phyloP scores from a whole-genome alignment of 2,329 filamentous ascomycete species.

The Fusarium haematococcum region DNA sequence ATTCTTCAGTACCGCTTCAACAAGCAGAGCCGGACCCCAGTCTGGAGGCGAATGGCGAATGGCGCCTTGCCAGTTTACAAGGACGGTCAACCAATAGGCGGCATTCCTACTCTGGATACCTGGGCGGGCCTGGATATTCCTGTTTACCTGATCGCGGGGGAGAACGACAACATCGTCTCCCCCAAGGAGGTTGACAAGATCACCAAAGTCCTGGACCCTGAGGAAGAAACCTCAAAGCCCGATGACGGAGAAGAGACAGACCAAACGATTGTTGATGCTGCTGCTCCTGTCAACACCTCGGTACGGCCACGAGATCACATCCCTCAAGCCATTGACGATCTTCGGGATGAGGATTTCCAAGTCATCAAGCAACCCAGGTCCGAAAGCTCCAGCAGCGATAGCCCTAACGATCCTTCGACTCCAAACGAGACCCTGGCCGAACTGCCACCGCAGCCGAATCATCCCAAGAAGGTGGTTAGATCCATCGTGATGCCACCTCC shows the following conservation, averaged over 20 bases:
- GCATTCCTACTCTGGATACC: constrained; percentile 74
- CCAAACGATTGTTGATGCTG: constrained; percentile 56
- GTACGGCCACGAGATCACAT: constrained; percentile 46
- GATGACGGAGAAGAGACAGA: constrained; percentile 44
- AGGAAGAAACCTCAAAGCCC: constrained; percentile 12
- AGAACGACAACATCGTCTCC: constrained; percentile 81
- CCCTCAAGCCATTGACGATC: constrained; percentile 51
- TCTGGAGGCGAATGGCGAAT: constrained; percentile 85
- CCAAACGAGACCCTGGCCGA: constrained; percentile 55
- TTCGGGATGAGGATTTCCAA: constrained; percentile 43
- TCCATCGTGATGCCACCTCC: constrained; percentile 79
- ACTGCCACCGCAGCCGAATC: constrained; percentile 61
- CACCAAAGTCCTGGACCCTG: constrained; percentile 52
- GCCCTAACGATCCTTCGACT: constrained; percentile 59
- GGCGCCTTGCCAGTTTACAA: constrained; percentile 74
- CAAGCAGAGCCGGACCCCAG: constrained; percentile 81
- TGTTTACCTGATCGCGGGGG: constrained; percentile 82
- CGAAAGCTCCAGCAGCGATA: constrained; percentile 50
- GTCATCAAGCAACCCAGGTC: constrained; percentile 34
- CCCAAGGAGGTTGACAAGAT: constrained; percentile 78
- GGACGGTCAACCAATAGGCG: constrained; percentile 65
- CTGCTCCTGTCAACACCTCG: constrained; percentile 59
- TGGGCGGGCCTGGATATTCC: constrained; percentile 82
- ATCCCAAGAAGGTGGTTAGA: constrained; percentile 70
- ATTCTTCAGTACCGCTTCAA: constrained; percentile 81